Base-by-base conservation (phyloP, 345 rosid genomes). In the Pistacia atlantica region DNA sequence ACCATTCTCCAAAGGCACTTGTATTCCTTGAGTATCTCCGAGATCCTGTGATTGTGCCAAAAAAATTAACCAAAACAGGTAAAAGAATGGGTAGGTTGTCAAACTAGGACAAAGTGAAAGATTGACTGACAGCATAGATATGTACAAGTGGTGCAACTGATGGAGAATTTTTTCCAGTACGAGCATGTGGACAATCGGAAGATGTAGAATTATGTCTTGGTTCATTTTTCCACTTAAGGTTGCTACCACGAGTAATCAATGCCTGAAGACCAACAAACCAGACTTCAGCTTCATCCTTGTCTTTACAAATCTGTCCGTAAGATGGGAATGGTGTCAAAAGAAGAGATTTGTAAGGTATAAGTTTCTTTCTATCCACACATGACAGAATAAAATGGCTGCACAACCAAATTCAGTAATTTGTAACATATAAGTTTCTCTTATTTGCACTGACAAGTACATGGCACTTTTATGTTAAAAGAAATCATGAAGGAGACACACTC, bases 271-370 rank as follows among this genome's bases (percentile, higher is more conserved):
- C 97, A 71, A 83, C 89, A 77, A 95, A 89, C 98, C 97, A 91
- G 78, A 95, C 89, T 82, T 95, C 98, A 73, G 97, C 97, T 88
- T 95, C 98, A 74, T 93, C 97, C 85, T 91, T 95, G 89, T 93
- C 97, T 83, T 95, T 95, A 75, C 98, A 93, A 79, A 95, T 93
- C 97, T 95, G 89, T 74, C 65, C 78, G 84, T 56, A 75, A 64
- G 49, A 31, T 17, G 12, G 20, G 0, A 56, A 69, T 76, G 49
- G 79, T 20, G 63, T 69, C 57, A 77, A 77, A 58, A 42, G 55
- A 80, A 11, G 71, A 61, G 12, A 69, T 42, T 67, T 35, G 38
- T 20, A 37, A 61, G 71, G 31, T 42, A 62, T 20, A 67, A 74
- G 42, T 10, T 52, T 25, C 70, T 63, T 11, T 35, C 67, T n/a